Conservation (phyloP, 305 asterid genomes). For the Rubia balearica region DNA sequence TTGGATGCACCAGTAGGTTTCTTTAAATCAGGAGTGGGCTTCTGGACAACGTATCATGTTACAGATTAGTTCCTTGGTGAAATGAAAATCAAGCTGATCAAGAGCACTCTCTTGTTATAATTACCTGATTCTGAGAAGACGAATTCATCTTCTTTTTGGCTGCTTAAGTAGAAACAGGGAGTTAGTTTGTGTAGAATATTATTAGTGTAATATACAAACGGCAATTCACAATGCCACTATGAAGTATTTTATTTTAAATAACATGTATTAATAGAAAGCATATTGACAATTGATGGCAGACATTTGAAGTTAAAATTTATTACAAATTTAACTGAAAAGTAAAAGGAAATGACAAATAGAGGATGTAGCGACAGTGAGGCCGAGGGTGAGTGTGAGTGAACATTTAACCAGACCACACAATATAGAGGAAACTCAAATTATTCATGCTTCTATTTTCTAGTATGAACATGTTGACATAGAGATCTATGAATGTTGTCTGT, state of each 20-base stretch:
- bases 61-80: neutral
- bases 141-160: conserved; percentile 49
- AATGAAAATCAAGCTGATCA: neutral
- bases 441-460: neutral
- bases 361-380: neutral
- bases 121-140: conserved; percentile 55
- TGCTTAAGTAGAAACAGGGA: conserved; percentile 34
- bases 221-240: neutral
- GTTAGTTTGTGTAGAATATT: conserved; percentile 10
- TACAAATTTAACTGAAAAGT: neutral
- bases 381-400: neutral
- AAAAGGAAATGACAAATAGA: neutral
- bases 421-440: neutral
- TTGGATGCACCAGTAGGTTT: conserved; percentile 39
- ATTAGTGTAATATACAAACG: neutral
- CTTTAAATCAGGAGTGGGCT: conserved; percentile 38
- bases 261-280: neutral
- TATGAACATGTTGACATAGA: neutral
- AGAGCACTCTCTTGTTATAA: conserved; percentile 10
- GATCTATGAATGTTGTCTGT: neutral
- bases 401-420: neutral
- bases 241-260: neutral
- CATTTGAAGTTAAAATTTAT: neutral
- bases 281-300: neutral
- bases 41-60: conserved; percentile 30